Evolutionary conservation across 441 rosid genomes (phyloP).

Genomic region (Pelargonium myrrhifolium): DNA sequence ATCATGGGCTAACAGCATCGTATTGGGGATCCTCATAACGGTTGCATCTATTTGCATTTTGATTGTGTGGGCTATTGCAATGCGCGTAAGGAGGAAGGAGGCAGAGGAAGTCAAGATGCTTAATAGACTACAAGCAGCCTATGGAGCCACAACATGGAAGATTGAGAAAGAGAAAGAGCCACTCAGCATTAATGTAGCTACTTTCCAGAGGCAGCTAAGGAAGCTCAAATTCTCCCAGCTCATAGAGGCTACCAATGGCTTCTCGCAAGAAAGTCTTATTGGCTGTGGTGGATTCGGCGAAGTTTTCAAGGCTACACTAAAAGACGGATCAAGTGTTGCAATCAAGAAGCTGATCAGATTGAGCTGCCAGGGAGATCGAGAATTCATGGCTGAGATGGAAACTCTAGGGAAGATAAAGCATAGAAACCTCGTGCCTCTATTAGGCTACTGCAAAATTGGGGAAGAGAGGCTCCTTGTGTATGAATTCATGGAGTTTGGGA

Average conservation of each 20-base stretch:
- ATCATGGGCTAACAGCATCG: conserved; percentile 75
- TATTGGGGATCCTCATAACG: conserved; percentile 71
- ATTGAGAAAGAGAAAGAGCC: conserved; percentile 95
- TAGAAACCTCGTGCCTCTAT: conserved; percentile 75
- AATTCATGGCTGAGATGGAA: conserved; percentile 98
- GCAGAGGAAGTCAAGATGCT: conserved; percentile 81
- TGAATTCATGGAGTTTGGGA: conserved; percentile 83
- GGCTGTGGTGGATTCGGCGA: conserved; percentile 93
- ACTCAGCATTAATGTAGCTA: conserved; percentile 82
- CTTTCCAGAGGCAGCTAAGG: conserved; percentile 73
- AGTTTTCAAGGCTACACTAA: conserved; percentile 81
- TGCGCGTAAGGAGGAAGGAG: conserved; percentile 68
- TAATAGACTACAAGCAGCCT: conserved; percentile 65
- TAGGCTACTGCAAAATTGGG: conserved; percentile 84
- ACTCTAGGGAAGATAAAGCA: conserved; percentile 92
- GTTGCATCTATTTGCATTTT: conserved; percentile 70
- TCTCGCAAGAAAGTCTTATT: conserved; percentile 75
- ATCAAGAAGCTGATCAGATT: conserved; percentile 84
- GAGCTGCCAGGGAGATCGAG: conserved; percentile 91
- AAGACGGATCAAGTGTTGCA: conserved; percentile 89
- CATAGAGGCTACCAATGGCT: conserved; percentile 82
- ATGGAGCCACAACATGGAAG: conserved; percentile 91
- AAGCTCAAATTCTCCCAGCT: conserved; percentile 89
- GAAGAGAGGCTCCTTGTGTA: conserved; percentile 90
- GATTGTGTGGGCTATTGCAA: conserved; percentile 76